Evolutionary conservation across 331 rosid species (phyloP), one percentile per base, ranked within the genome.

Genomic region (Saraca asoca): DNA sequence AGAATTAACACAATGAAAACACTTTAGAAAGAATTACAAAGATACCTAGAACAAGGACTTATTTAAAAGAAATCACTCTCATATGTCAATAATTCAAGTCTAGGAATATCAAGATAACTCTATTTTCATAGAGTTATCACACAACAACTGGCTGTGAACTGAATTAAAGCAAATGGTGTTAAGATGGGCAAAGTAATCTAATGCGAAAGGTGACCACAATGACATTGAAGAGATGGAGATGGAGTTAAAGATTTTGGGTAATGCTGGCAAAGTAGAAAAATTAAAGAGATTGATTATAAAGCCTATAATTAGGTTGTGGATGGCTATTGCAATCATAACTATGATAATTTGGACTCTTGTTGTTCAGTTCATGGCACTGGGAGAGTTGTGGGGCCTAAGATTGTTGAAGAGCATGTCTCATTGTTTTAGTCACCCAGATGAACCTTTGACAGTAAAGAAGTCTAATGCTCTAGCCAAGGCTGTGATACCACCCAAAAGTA

Each of bases 281-380:
- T 74, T 87, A 7, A 85, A 63, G 79, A 81, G 78, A 43, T 62
- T 79, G 68, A 61, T 66, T 64, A 75, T 83, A 6, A 78, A 80
- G 80, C 78, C 87, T n/a, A 69, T 69, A 75, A 66, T 84, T 83
- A 87, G 76, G 85, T 65, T 82, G 77, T 90, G 92, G 88, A 81
- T 84, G 79, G 62, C 73, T 15, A 77, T 96, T 68, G 94, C 81
- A 5, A 62, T 86, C 59, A 82, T 92, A 12, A 87, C 87, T 20
- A 79, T 87, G 64, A 67, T 93, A 61, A 45, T 93, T 5, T 93
- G 98, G 96, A 83, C 85, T 63, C 70, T 84, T 69, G 62, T 77
- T 43, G 75, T 81, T 68, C 94, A 87, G 72, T 56, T 89, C 17
- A 57, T 87, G 79, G 77, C 85, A 16, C 51, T 85, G 5, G 81